A percentile compares a stretch with the other conserved stretches of the same genome.
phyloP scores from a whole-genome alignment of 768 basidiomycete species.

The Pholiota microspora region DNA sequence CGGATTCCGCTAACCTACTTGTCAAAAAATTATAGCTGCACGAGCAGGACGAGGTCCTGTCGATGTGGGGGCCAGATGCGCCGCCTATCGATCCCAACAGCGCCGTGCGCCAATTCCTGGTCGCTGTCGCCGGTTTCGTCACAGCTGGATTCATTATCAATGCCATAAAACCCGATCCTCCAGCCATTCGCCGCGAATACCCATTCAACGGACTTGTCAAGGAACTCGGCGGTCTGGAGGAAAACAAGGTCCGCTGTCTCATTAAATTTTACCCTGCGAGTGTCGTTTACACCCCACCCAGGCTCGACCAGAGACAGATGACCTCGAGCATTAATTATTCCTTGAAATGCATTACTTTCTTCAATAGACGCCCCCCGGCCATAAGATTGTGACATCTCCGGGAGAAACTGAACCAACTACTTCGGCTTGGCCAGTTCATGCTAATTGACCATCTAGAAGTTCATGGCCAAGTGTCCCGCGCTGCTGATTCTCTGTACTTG shows the following conservation, averaged over 20 bases:
- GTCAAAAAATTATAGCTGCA: slow-evolving; percentile 52
- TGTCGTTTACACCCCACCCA: not conserved
- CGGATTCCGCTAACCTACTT: slow-evolving; percentile 13
- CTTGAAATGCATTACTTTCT: not conserved
- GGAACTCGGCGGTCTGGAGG: slow-evolving; percentile 78
- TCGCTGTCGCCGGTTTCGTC: slow-evolving; percentile 62
- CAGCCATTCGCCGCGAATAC: slow-evolving; percentile 70
- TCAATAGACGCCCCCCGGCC: too few species aligned
- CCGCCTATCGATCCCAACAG: slow-evolving; percentile 56
- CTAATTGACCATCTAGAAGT: too few species aligned
- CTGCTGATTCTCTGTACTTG: too few species aligned
- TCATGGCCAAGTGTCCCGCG: too few species aligned
- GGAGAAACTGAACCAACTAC: too few species aligned
- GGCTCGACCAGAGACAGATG: slow-evolving; percentile 1
- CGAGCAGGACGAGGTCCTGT: slow-evolving; percentile 76
- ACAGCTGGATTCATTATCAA: slow-evolving; percentile 61
- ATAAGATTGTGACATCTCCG: too few species aligned
- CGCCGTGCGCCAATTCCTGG: slow-evolving; percentile 64
- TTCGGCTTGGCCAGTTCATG: too few species aligned
- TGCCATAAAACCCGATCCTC: slow-evolving; percentile 51
- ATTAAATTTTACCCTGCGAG: not conserved
- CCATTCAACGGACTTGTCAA: slow-evolving; percentile 72
- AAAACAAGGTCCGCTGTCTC: slow-evolving; percentile 65
- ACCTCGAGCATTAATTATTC: not conserved
- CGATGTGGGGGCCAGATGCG: slow-evolving; percentile 87